Evolutionary conservation across 441 rosid species (phyloP).

Genomic region (Capsella rubella): DNA sequence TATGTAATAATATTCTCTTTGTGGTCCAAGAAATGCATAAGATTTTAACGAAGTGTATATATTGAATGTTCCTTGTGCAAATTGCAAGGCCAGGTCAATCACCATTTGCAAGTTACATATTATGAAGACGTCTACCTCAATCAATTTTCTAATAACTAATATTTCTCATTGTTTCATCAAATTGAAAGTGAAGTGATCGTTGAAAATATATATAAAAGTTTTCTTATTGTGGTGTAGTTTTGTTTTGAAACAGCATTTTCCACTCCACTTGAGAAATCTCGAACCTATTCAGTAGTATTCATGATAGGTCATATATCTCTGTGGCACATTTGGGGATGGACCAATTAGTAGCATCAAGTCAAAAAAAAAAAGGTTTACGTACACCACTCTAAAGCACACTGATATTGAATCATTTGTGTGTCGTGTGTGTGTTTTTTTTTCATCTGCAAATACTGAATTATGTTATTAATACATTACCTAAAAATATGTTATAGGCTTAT

Average conservation of each 20-base stretch:
- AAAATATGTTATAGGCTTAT: neutral
- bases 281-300: neutral
- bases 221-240: neutral
- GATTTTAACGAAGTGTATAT: neutral
- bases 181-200: neutral
- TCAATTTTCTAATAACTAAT: neutral
- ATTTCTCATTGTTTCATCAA: neutral
- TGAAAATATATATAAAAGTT: neutral
- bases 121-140: neutral
- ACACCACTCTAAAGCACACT: neutral
- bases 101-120: neutral
- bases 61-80: neutral
- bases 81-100: no score
- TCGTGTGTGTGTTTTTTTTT: no score
- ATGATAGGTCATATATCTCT: neutral
- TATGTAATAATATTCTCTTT: neutral
- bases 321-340: neutral
- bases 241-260: neutral
- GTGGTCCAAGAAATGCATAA: slow-evolving; percentile 27
- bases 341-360: neutral
- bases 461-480: no score
- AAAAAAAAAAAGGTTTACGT: neutral
- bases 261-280: neutral
- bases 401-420: neutral
- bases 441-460: no score